Evolutionary conservation across 2,329 filamentous ascomycete genomes (phyloP).

Genomic region (Penicillium brevicompactum): DNA sequence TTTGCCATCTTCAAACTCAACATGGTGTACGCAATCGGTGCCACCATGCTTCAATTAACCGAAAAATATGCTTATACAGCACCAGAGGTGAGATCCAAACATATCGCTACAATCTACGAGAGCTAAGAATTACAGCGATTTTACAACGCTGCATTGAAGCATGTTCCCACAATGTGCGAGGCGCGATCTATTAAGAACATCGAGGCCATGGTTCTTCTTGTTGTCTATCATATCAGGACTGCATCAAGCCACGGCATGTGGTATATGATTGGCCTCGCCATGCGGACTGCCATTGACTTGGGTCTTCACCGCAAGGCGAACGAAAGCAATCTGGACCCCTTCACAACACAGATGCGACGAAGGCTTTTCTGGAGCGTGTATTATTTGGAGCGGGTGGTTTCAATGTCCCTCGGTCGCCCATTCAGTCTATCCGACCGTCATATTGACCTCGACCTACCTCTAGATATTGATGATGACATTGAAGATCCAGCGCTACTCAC

Average conservation of each 20-base stretch:
- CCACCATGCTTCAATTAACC: conserved; percentile 52
- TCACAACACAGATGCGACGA: conserved; percentile 49
- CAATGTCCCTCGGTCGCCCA: conserved; percentile 54
- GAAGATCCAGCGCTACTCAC: conserved; percentile 38
- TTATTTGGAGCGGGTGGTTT: conserved; percentile 53
- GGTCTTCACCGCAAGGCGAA: conserved; percentile 54
- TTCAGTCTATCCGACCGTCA: conserved; percentile 55
- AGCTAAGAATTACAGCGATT: conserved; percentile 43
- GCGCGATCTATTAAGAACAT: conserved; percentile 55
- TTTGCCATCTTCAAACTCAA: conserved; percentile 56
- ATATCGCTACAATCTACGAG: too few species aligned
- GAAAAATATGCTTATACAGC: conserved; percentile 48
- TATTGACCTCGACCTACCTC: conserved; percentile 53
- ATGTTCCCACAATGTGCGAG: conserved; percentile 52
- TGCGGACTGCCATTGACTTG: conserved; percentile 56
- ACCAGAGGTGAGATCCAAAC: conserved; percentile 41
- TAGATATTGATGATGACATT: conserved; percentile 48
- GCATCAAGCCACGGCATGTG: conserved; percentile 55
- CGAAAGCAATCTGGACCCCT: conserved; percentile 44
- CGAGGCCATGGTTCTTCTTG: conserved; percentile 55
- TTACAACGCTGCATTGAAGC: conserved; percentile 53
- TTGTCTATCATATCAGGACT: conserved; percentile 55
- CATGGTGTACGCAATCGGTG: conserved; percentile 56
- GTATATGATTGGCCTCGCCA: conserved; percentile 58
- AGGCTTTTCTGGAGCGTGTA: conserved; percentile 58